Evolutionary conservation across 164 flowering plant genomes (phyloP).

Genomic region (Kingdonia uniflora): DNA sequence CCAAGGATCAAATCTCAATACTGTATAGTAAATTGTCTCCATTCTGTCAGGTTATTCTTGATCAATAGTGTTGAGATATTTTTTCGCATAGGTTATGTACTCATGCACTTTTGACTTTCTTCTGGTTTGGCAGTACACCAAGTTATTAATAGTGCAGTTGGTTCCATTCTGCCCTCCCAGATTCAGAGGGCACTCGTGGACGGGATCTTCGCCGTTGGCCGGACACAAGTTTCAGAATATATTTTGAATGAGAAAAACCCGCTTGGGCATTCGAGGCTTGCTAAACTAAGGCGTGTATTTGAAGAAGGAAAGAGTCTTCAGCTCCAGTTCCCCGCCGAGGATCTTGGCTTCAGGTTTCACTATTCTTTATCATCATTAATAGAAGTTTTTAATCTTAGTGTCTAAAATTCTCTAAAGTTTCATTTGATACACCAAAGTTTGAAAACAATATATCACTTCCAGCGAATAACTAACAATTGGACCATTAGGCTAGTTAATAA

Average conservation of each 20-base stretch:
- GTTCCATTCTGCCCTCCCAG: conserved; percentile 64
- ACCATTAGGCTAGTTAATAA: no score
- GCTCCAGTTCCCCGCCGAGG: conserved; percentile 97
- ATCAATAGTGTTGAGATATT: no score
- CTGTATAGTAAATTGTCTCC: no score
- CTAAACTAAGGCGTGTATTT: conserved; percentile 57
- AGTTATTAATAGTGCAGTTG: conserved; percentile 43
- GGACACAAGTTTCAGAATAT: conserved; percentile 65
- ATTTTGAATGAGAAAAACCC: conserved; percentile 69
- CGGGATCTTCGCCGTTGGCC: conserved; percentile 71
- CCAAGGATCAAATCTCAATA: no score
- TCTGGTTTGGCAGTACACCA: conserved; percentile 48
- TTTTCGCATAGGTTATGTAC: not conserved
- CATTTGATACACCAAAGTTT: no score
- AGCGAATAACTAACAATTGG: no score
- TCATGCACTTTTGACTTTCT: conserved; percentile 4
- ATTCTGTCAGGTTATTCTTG: no score
- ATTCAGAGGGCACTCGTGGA: conserved; percentile 63
- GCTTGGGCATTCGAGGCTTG: conserved; percentile 74
- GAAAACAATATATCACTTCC: no score
- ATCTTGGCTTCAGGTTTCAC: conserved; percentile 88
- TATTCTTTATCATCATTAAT: not conserved
- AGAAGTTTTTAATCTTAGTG: no score
- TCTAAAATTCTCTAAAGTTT: no score
- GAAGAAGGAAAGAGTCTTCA: conserved; percentile 97